A percentile compares a stretch with the other conserved stretches of the same genome.
These are phyloP conservation scores for Polytrichum formosum DNA, from an alignment of 225 moss, liverwort and hornwort genomes.

Conservation along the genomic window DNA sequence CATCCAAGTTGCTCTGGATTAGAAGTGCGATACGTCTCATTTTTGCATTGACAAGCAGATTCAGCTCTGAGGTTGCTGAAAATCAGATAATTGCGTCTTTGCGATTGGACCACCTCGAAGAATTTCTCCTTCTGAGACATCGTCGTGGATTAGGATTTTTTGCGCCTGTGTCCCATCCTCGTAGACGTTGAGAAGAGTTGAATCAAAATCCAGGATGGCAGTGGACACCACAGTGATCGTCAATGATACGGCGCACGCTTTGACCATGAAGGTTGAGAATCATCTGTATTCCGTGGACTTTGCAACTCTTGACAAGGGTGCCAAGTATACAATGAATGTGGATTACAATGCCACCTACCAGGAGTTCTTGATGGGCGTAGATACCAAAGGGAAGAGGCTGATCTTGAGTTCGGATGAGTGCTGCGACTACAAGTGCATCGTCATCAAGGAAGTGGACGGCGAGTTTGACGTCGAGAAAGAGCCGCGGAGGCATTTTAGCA, in stretches of 20 bases:
- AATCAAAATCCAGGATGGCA: too few relatives aligned
- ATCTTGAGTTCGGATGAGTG: conserved; percentile 42
- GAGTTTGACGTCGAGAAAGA: conserved; percentile 19
- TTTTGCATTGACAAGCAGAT: too few relatives aligned
- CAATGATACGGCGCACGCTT: conserved; percentile 32
- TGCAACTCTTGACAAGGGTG: conserved; percentile 24
- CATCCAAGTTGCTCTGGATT: too few relatives aligned
- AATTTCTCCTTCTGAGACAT: too few relatives aligned
- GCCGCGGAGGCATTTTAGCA: conserved; percentile 8
- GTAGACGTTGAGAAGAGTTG: too few relatives aligned
- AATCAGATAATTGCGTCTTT: too few relatives aligned
- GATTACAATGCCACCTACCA: conserved; percentile 39
- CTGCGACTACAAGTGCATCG: conserved; percentile 46
- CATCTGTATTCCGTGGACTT: conserved; percentile 23
- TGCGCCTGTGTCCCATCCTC: too few relatives aligned
- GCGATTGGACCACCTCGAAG: too few relatives aligned
- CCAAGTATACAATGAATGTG: conserved; percentile 19
- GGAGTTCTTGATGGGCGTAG: conserved; percentile 28
- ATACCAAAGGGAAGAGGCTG: conserved; percentile 10
- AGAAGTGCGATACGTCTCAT: too few relatives aligned
- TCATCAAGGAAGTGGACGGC: conserved; percentile 38
- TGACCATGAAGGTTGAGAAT: conserved; percentile 36
- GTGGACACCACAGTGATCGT: conserved; percentile 13
- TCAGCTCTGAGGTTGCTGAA: too few relatives aligned
- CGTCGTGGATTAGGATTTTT: too few relatives aligned